Base-by-base conservation (phyloP, 352 stramenopile species). In the Blastocystis hominis region DNA sequence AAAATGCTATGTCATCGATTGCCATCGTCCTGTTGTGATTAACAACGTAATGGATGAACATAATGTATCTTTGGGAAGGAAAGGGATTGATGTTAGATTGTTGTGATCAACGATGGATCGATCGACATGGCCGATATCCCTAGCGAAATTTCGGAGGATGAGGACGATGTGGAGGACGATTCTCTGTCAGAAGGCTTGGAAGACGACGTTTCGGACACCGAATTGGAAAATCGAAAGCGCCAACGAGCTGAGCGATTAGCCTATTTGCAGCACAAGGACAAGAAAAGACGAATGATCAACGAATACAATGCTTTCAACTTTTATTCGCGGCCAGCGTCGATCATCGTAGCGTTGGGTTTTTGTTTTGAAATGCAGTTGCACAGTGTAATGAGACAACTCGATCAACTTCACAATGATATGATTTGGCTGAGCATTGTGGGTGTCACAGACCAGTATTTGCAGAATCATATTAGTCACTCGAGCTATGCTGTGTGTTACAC, bases 31-130 rank as follows among this genome's bases (percentile, higher is more conserved):
- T 64, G 50, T 80, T 40, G 38, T 61, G 15, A 61, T 80, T 15
- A 54, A 54, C 13, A 80, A 80, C 50, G 24, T 80, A 4, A 36
- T n/a, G 30, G 54, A 46, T 15, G n/a, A 13, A 24, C 7, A 38
- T 15, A 61, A 56, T 61, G 66, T 77, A 17, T 7, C 6, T 54
- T 7, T 56, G 24, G 36, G 34, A 30, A 30, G 24, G 24, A 30
- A 30, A 30, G 24, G 24, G 24, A 30, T 30, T 30, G 24, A 30
- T 30, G 24, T 36, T 46, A 80, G 70, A 42, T 80, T 7, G 3
- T 80, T 40, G 50, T 80, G 3, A 47, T 80, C 38, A 80, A 80
- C 40, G 70, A 80, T 64, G 50, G 70, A 38, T 80, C 70, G 50
- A 9, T 80, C 9, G 50, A 30, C 40, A 3, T 30, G 30, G 36